A percentile compares a stretch with the other conserved stretches of the same genome.
phyloP scores from a whole-genome alignment of 371 early-diverging fungal genomes.

The Mortierella sp. region DNA sequence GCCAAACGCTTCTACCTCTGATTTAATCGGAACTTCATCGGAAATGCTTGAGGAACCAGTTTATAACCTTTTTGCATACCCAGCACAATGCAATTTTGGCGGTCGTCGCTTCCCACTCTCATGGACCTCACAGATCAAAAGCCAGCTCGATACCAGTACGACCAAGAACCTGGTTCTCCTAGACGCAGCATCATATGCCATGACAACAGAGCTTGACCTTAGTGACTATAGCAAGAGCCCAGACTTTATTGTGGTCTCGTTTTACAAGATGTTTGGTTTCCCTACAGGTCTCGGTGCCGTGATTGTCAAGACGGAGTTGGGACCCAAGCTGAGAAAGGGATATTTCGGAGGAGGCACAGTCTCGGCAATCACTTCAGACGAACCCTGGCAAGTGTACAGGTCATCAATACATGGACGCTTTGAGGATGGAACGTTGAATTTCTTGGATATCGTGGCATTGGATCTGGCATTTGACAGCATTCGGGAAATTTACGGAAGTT shows the following conservation, averaged over 20 bases:
- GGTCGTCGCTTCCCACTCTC: slow-evolving; percentile 73
- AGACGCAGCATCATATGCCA: slow-evolving; percentile 75
- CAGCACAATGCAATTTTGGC: slow-evolving; percentile 85
- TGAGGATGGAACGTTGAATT: slow-evolving; percentile 83
- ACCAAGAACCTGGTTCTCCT: slow-evolving; percentile 62
- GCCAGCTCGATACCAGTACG: slow-evolving; percentile 27
- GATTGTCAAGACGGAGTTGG: slow-evolving; percentile 65
- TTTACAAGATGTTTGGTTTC: slow-evolving; percentile 88
- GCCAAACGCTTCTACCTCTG: slow-evolving; percentile 20
- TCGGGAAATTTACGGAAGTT: slow-evolving; percentile 41
- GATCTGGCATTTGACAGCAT: slow-evolving; percentile 69
- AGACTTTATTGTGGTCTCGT: slow-evolving; percentile 77
- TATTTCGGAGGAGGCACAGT: slow-evolving; percentile 84
- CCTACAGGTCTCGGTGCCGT: slow-evolving; percentile 84
- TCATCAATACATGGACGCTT: slow-evolving; percentile 60
- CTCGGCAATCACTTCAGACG: slow-evolving; percentile 58
- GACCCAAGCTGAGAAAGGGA: slow-evolving; percentile 52
- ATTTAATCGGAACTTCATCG: slow-evolving; percentile 1
- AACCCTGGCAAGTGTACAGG: slow-evolving; percentile 62
- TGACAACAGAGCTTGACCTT: slow-evolving; percentile 61
- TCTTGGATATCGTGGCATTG: slow-evolving; percentile 73
- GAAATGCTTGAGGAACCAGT: background rate
- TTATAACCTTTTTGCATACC: slow-evolving; percentile 74
- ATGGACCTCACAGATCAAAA: slow-evolving; percentile 58
- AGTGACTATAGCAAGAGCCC: slow-evolving; percentile 60